These are phyloP conservation scores for Coemansia biformis DNA, from an alignment of 192 early-diverging fungal genomes.

Conservation along the genomic window DNA sequence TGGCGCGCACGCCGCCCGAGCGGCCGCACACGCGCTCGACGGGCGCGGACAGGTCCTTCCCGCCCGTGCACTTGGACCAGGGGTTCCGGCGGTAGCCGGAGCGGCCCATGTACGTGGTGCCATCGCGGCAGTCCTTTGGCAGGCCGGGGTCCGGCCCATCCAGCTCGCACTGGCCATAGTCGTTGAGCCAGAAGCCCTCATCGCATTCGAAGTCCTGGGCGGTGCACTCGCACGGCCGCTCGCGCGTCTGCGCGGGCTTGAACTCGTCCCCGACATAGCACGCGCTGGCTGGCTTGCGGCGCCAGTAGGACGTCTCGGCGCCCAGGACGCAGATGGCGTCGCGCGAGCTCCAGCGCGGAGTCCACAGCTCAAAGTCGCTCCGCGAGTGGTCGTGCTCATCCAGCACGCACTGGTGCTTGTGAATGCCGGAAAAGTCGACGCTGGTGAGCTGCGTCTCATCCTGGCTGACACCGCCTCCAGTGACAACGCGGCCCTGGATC, in stretches of 20 bases:
- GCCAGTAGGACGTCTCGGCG: slow-evolving; percentile 60
- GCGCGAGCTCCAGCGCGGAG: slow-evolving; percentile 42
- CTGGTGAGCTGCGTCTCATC: slow-evolving; percentile 37
- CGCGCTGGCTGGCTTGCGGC: slow-evolving; percentile 62
- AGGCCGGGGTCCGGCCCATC: slow-evolving; percentile 71
- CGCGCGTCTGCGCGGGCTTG: slow-evolving; percentile 46
- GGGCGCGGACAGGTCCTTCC: slow-evolving; percentile 57
- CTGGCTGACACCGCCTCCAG: slow-evolving; percentile 8
- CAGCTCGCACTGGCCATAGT: slow-evolving; percentile 59
- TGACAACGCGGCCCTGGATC: slow-evolving; percentile 56
- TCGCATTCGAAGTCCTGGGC: slow-evolving; percentile 85
- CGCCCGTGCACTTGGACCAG: slow-evolving; percentile 71
- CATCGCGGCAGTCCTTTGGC: slow-evolving; percentile 63
- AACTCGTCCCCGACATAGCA: slow-evolving; percentile 71
- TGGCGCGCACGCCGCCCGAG: slow-evolving; percentile 30
- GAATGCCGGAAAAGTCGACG: slow-evolving; percentile 58
- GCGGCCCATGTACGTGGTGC: slow-evolving; percentile 60
- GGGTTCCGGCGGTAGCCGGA: slow-evolving; percentile 80
- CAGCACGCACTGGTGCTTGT: slow-evolving; percentile 45
- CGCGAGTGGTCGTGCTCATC: slow-evolving; percentile 51
- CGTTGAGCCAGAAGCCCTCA: slow-evolving; percentile 72
- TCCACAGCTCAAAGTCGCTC: slow-evolving; percentile 90
- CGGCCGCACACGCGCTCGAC: slow-evolving; percentile 68
- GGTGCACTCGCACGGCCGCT: slow-evolving; percentile 66
- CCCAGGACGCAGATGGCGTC: slow-evolving; percentile 62